Conservation (phyloP, 1,284 basidiomycete species). For the Tilletia walkeri region DNA sequence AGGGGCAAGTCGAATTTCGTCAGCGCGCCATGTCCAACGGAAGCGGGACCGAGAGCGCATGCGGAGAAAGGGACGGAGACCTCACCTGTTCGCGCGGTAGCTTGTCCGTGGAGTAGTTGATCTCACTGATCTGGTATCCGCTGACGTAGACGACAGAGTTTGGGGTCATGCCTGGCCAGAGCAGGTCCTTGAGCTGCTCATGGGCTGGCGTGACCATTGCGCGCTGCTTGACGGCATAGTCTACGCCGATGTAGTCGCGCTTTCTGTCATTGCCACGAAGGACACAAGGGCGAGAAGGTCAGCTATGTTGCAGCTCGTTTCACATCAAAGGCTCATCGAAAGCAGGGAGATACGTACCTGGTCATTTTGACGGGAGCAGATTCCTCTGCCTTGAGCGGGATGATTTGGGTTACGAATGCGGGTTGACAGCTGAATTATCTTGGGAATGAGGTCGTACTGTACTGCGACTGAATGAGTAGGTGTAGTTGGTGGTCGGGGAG, state of each 20-base stretch:
- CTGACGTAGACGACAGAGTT: constrained; percentile 37
- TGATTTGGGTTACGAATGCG: too few species aligned
- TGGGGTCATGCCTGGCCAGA: constrained; percentile 9
- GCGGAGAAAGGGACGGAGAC: not conserved
- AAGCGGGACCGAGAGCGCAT: too few species aligned
- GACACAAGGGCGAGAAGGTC: not conserved
- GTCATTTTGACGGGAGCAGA: not conserved
- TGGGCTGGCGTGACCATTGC: not conserved
- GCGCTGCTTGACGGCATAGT: constrained; percentile 15
- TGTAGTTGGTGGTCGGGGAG: too few species aligned
- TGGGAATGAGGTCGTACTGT: too few species aligned
- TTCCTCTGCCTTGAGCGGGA: too few species aligned
- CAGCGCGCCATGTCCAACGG: too few species aligned
- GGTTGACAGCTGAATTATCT: too few species aligned
- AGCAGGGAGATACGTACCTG: not conserved
- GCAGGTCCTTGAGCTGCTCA: constrained; percentile 12
- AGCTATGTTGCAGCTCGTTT: not conserved
- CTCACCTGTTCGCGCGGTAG: constrained; percentile 4
- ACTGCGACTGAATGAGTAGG: too few species aligned
- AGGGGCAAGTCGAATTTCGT: too few species aligned
- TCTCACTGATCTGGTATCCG: constrained; percentile 36
- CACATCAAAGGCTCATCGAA: not conserved
- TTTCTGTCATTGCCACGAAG: not conserved
- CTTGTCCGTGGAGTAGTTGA: constrained; percentile 34
- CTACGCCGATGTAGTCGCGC: not conserved